Evolutionary conservation across 139 green algal genomes (phyloP), one percentile per base, ranked within the genome.

Genomic region (Volvox africanus): DNA sequence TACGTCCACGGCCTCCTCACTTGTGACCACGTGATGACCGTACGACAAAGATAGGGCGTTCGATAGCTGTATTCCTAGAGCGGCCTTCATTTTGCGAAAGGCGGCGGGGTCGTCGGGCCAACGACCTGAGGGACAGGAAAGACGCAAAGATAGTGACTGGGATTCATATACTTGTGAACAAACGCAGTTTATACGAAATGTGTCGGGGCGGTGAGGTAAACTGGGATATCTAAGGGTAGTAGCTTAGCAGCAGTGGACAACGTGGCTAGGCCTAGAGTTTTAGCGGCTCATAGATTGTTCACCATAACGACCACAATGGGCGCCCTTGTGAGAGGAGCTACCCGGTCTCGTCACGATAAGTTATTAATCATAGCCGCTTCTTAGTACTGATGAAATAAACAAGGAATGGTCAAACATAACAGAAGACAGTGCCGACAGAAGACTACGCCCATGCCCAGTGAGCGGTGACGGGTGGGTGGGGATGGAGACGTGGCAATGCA

Each of bases 1-100:
- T 6, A 98, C 95, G 36, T 98, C 96, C 19, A 98, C 82, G 6
- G 73, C 91, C 26, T 95, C 94, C 79, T 97, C 94, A 9, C 92
- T 90, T 6, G 94, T 92, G n/a, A 44, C 28, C 1, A 92, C 92
- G 18, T 91, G 80, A 75, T 96, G 50, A 61, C 96, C 96, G 73
- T 92, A 95, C 14, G 89, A 82, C 26, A 84, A 79, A 17, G 93
- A 77, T 26, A 98, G 92, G 28, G 89, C 80, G 55, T 88, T 73
- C 0, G 96, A 95, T 35, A 98, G 95, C 93, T 98, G 96, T 62
- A 96, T 80, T 0, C 95, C 96, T 62, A 98, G 55, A 0, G 96
- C 96, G 13, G 96, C 95, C 90, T 97, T 97, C 69, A 94, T 96
- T 92, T 97, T 97, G 17, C 16, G 22, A 61, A 95, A 98, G 13